Evolutionary conservation across 2,329 filamentous ascomycete genomes (phyloP), one percentile per base, ranked within the genome.

Genomic region (Coniochaeta prunicola): DNA sequence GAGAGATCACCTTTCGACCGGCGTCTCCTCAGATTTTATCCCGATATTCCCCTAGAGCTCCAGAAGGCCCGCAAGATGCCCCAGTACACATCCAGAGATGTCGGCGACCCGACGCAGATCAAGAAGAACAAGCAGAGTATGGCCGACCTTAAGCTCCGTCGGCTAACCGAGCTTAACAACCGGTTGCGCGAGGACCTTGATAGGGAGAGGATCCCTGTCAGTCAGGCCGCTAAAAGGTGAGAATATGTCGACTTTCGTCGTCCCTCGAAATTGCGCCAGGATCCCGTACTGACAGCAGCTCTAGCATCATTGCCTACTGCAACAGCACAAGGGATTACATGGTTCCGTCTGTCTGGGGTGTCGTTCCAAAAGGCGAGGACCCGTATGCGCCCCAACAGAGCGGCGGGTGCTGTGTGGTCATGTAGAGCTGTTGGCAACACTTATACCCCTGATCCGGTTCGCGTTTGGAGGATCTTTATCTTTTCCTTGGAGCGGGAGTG

Each of bases 41-140:
- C 53, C 53, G 30, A 33, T n/a, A 31, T 34, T n/a, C 53, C 30
- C 7, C 53, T 21, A 34, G 53, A 55, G 26, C 30, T 55, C 28
- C 53, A 33, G 21, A 26, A 34, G 7, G 2, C 8, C 28, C 17
- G 26, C 53, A 55, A 55, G n/a, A 86, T 87, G 83, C 82, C 85
- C 75, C 80, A 83, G 65, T 88, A 87, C 76, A 86, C 84, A 60
- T 86, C 84, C 55, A 82, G 85, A 68, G 85, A 88, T 70, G 82
- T 84, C 62, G 83, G 83, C 75, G 85, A 88, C 71, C 83, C 84
- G 73, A 83, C 82, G 69, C 84, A 87, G 73, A 84, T 86, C 68
- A 86, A 84, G 83, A 96, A 92, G 80, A 97, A 96, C 81, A 97
- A 97, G 82, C 94, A 97, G 80, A 96, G 91, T 73, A 97, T 99